phyloP scores from a whole-genome alignment of 2,329 filamentous ascomycete species.

The Alternaria sp. region DNA sequence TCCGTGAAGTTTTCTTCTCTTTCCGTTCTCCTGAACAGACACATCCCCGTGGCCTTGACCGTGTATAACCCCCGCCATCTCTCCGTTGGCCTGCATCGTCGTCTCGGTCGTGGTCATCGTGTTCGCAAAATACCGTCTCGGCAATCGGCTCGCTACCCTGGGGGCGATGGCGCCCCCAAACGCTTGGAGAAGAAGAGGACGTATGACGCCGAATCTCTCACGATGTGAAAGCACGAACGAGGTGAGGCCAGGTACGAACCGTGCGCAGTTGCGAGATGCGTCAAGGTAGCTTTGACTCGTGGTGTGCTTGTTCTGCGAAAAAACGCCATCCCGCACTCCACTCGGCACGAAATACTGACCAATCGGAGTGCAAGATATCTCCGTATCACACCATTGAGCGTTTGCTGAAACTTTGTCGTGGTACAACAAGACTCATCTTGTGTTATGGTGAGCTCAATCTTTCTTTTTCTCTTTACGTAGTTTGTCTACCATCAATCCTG shows the following conservation, averaged over 20 bases:
- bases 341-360: slow-evolving; percentile 3
- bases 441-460: not conserved
- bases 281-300: not conserved
- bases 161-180: slow-evolving; percentile 37
- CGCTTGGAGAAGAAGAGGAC: slow-evolving; percentile 18
- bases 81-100: slow-evolving; percentile 18
- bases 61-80: not conserved
- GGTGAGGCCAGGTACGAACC: not conserved
- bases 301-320: slow-evolving; percentile 3
- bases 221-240: not conserved
- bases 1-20: slow-evolving; percentile 73
- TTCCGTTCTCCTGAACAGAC: slow-evolving; percentile 18
- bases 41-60: slow-evolving; percentile 1
- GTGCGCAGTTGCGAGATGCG: not conserved
- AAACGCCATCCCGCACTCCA: slow-evolving; percentile 22
- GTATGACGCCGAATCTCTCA: slow-evolving; percentile 28
- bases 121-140: slow-evolving; percentile 21
- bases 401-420: not conserved
- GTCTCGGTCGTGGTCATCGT: slow-evolving; percentile 27
- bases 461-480: not conserved
- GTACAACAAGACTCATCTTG: not conserved
- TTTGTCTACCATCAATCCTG: not conserved
- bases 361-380: slow-evolving; percentile 26
- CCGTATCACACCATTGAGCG: not conserved
- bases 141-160: slow-evolving; percentile 10